These are phyloP conservation scores for Talaromyces sp. DNA, from an alignment of 2,329 filamentous ascomycete species.

Conservation along the genomic window DNA sequence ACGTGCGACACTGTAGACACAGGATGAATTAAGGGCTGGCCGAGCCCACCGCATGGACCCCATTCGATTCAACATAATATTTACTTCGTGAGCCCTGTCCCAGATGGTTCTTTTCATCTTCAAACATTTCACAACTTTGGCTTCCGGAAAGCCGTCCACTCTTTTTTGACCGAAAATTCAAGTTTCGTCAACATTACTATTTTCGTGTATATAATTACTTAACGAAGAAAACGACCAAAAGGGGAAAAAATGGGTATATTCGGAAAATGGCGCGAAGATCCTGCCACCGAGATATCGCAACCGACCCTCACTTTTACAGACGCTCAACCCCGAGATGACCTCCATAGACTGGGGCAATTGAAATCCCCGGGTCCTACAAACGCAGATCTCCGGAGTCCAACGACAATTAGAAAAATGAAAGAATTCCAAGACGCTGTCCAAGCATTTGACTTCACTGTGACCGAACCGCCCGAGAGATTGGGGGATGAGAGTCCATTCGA, in stretches of 20 bases:
- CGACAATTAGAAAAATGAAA: conserved; percentile 9
- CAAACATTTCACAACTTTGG: conserved; percentile 12
- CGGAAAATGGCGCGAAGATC: conserved; percentile 21
- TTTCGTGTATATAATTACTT: not conserved
- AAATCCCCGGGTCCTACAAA: conserved; percentile 4
- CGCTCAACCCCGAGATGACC: conserved; percentile 25
- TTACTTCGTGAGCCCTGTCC: not conserved
- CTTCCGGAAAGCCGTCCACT: conserved; percentile 38
- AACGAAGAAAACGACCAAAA: not conserved
- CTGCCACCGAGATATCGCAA: conserved; percentile 24
- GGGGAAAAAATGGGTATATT: conserved; percentile 14
- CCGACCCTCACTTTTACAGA: conserved; percentile 28
- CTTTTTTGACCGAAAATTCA: conserved; percentile 16
- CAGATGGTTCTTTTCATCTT: not conserved
- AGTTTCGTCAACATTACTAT: not conserved
- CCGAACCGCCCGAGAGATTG: conserved; percentile 20
- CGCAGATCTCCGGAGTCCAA: not conserved
- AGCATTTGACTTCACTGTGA: conserved; percentile 27
- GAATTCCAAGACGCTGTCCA: conserved; percentile 12
- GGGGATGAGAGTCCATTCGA: conserved; percentile 11
- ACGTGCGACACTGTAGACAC: conserved; percentile 2
- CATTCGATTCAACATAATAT: not conserved
- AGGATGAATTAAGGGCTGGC: conserved; percentile 8
- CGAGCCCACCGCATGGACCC: conserved; percentile 11
- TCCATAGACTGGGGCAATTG: conserved; percentile 14